Conservation (phyloP, 2,329 filamentous ascomycete species). For the Trichoderma pleuroti region DNA sequence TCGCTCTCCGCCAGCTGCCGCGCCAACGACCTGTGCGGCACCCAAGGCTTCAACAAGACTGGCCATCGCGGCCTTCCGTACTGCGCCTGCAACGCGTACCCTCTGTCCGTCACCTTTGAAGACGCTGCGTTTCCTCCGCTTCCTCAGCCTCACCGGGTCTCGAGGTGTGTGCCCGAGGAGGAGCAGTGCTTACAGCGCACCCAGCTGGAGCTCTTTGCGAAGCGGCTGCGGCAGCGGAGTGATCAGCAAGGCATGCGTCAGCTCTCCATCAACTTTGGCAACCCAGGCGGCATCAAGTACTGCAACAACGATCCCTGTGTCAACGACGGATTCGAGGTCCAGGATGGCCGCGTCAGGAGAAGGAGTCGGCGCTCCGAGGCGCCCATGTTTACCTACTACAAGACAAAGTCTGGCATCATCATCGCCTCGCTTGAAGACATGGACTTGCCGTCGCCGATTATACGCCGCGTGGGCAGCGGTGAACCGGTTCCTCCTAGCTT, state of each 20-base stretch:
- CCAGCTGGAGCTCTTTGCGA: constrained; percentile 9
- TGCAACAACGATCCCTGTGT: constrained; percentile 23
- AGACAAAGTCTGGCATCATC: constrained; percentile 21
- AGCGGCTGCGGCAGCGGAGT: background rate
- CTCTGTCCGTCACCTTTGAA: constrained; percentile 20
- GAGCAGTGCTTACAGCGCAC: constrained; percentile 20
- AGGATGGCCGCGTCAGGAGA: constrained; percentile 19
- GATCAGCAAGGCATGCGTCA: constrained; percentile 6
- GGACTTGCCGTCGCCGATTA: constrained; percentile 19
- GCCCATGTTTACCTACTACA: constrained; percentile 23
- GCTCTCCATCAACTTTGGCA: constrained; percentile 23
- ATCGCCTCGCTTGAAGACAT: constrained; percentile 18
- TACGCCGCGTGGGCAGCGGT: constrained; percentile 16
- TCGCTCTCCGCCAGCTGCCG: constrained; percentile 18
- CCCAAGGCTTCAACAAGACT: constrained; percentile 10
- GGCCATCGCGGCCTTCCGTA: constrained; percentile 19
- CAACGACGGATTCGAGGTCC: constrained; percentile 24
- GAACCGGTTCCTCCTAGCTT: constrained; percentile 17
- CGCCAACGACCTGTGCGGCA: constrained; percentile 21
- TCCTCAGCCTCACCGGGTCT: constrained; percentile 20
- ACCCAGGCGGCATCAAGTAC: constrained; percentile 21
- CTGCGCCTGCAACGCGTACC: constrained; percentile 23
- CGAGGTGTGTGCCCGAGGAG: constrained; percentile 22
- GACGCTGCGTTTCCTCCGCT: constrained; percentile 9
- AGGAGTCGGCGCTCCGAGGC: constrained; percentile 17